Percentiles rank a stretch among this genome's conserved stretches.
Evolutionary conservation across 1,284 basidiomycete genomes (phyloP).

Genomic region (Limonomyces culmigenus): DNA sequence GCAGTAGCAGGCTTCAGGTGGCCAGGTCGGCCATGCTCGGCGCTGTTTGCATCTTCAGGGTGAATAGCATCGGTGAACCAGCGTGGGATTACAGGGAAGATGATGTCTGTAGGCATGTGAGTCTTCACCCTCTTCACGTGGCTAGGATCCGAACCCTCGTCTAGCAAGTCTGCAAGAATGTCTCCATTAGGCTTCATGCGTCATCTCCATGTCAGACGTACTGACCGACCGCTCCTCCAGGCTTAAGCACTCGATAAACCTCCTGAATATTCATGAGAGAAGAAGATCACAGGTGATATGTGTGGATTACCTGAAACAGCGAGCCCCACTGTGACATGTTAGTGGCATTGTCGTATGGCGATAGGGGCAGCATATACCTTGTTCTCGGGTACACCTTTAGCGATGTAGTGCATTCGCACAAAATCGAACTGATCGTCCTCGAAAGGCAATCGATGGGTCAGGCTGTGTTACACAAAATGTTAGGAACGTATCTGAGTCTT

Average conservation of each 20-base stretch:
- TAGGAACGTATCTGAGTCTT: slow-evolving; percentile 3
- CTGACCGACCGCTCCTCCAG: slow-evolving; percentile 32
- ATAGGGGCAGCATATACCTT: slow-evolving; percentile 25
- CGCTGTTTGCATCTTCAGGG: slow-evolving; percentile 25
- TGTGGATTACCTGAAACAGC: slow-evolving; percentile 39
- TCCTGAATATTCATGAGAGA: slow-evolving; percentile 26
- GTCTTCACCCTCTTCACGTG: slow-evolving; percentile 1
- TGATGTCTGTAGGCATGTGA: slow-evolving; percentile 27
- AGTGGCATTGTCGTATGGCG: slow-evolving; percentile 1
- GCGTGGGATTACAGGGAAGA: slow-evolving; percentile 43
- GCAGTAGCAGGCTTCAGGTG: slow-evolving; percentile 10
- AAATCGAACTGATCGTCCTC: slow-evolving; percentile 67
- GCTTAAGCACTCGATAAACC: slow-evolving; percentile 45
- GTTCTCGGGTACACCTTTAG: slow-evolving; percentile 54
- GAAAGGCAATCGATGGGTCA: slow-evolving; percentile 58
- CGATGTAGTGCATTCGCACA: slow-evolving; percentile 48
- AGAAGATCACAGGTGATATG: background rate
- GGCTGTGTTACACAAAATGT: slow-evolving; percentile 28
- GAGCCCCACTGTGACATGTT: slow-evolving; percentile 35
- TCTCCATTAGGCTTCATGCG: background rate
- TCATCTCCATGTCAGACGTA: background rate
- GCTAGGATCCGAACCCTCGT: slow-evolving; percentile 34
- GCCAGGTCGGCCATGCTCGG: slow-evolving; percentile 29
- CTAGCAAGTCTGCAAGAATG: slow-evolving; percentile 39
- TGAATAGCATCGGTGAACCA: slow-evolving; percentile 49